Base-by-base conservation (phyloP, 2,329 filamentous ascomycete genomes). In the Elsinoe necatrix region DNA sequence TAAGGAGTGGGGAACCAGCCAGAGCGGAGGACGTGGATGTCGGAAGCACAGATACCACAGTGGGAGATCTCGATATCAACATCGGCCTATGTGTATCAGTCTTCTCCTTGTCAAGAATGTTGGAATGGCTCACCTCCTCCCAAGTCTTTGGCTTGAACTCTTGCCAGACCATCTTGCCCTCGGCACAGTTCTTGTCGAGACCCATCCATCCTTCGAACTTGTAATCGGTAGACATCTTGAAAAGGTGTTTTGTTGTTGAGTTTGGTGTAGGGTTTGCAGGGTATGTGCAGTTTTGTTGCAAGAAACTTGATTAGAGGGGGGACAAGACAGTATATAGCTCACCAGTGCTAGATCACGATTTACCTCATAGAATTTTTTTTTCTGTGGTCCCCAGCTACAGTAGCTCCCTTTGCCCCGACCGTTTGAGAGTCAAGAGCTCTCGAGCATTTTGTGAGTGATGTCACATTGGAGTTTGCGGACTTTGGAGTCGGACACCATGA, bases 121-220 rank as follows among this genome's bases (percentile, higher is more conserved):
- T n/a, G 12, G 34, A 18, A 20, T 35, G 14, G 8, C 11, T 21
- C 21, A 25, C 51, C 21, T 65, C 63, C 20, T 57, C 48, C 59
- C 70, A 72, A 1, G 68, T 65, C 57, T 72, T 74, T 7, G 72
- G 72, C n/a, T 66, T 62, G 60, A 74, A 77, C n/a, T 71, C 68
- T 39, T 75, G 69, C 78, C 78, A 80, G 31, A 71, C 72, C 73
- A 81, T 77, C 55, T 79, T 79, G 57, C 80, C 80, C 54, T 80
- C 65, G 31, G 69, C 75, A 11, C 77, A 69, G 58, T 69, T 68
- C 29, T 72, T 63, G 67, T 77, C 75, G 34, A 77, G 73, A 64
- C 76, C 80, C 61, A 81, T 71, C 79, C 80, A 82, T 63, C 80
- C 80, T 65, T 79, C 72, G 65, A 82, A 82, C 57, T 75, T 76